These are phyloP conservation scores for Metschnikowia similis DNA, from an alignment of 805 yeast genomes.

Conservation along the genomic window DNA sequence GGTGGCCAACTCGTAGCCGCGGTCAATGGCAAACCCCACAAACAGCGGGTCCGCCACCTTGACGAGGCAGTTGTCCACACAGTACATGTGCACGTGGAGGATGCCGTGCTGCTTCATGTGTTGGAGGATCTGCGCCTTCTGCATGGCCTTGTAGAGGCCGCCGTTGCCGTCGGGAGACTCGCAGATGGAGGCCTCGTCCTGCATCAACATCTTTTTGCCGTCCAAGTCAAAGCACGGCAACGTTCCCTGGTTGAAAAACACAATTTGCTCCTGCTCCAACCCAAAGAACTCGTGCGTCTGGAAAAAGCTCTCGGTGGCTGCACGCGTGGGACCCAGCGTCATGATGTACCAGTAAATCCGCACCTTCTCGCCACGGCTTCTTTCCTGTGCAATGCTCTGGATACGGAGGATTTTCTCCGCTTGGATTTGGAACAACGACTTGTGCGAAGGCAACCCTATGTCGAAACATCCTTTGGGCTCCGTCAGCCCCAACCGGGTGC, in stretches of 20 bases:
- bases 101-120: constrained; percentile 68
- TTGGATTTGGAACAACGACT: constrained; percentile 86
- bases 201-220: constrained; percentile 68
- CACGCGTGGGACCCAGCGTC: constrained; percentile 89
- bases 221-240: constrained; percentile 78
- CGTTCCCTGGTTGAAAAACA: constrained; percentile 91
- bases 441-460: constrained; percentile 77
- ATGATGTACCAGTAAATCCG: constrained; percentile 81
- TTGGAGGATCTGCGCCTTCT: constrained; percentile 55
- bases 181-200: constrained; percentile 51
- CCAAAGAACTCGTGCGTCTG: constrained; percentile 65
- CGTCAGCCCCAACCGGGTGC: constrained; percentile 86
- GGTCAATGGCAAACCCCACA: constrained; percentile 75
- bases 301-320: constrained; percentile 71
- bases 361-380: constrained; percentile 14
- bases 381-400: constrained; percentile 46
- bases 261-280: constrained; percentile 51
- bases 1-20: constrained; percentile 73
- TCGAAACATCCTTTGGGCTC: constrained; percentile 93
- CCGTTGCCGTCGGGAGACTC: constrained; percentile 98
- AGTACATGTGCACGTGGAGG: constrained; percentile 91
- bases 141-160: constrained; percentile 84
- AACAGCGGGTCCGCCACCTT: constrained; percentile 90
- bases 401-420: constrained; percentile 75
- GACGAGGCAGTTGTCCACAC: constrained; percentile 92